Base-by-base conservation (phyloP, 2,329 filamentous ascomycete species). In the Westerdykella ornata region DNA sequence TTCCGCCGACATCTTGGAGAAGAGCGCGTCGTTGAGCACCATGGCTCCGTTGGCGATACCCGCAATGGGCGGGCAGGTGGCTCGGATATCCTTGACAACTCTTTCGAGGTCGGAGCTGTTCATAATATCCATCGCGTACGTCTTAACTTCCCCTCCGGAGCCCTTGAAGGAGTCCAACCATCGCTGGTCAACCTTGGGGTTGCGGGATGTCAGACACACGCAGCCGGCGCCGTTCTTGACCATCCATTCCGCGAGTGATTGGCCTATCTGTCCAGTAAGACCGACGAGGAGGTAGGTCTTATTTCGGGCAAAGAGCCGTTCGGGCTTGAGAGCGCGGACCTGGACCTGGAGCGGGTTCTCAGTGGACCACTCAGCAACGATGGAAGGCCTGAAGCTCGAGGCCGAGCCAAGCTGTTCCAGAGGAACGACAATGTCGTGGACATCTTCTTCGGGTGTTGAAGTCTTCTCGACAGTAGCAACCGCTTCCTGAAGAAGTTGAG, bases 191-290 rank as follows among this genome's bases (percentile, higher is more conserved):
- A 68, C 43, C 6, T 61, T 51, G 6, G 68, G 60, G 8, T 53
- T 58, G 2, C 71, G 65, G 32, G 67, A 71, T 1, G 67, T 62
- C 7, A 74, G 34, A 13, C 41, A 32, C 4, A 55, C 17, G 31
- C 46, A 26, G 17, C 50, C 28, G 1, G 52, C 53, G 9, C 51
- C 52, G 30, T 53, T 41, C 8, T 14, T 12, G 5, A 53, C 35
- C 53, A 57, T 52, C 47, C 47, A 55, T 6, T 39, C 13, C 9
- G 30, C 32, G 6, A 56, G 26, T 2, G 49, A 47, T 11, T 30
- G 38, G 2, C 49, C 53, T 19, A 56, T 28, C 11, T 45, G 41
- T 8, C 49, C 44, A 9, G 39, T 42, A 12, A 53, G 28, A 8
- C 53, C 53, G 12, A 53, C 32, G 7, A 47, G 33, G 19, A 45